Conservation (phyloP, 768 basidiomycete species). For the Chalciporus piperatus region DNA sequence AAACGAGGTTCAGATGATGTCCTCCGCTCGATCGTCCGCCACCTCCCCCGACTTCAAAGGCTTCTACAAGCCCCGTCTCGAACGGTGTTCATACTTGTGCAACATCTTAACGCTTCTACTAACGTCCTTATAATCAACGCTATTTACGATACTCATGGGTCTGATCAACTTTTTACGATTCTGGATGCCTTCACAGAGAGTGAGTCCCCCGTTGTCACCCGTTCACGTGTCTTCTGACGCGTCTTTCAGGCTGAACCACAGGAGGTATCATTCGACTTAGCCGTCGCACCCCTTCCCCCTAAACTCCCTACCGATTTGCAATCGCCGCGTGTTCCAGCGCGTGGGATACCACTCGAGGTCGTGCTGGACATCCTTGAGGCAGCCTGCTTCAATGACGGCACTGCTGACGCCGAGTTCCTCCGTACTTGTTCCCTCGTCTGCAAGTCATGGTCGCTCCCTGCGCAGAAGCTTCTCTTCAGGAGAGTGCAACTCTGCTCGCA, state of each 20-base stretch:
- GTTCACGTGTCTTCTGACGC: conserved; percentile 6
- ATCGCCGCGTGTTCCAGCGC: conserved; percentile 21
- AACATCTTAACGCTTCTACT: conserved; percentile 14
- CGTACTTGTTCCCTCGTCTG: conserved; percentile 60
- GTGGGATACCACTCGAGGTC: conserved; percentile 59
- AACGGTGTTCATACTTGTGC: conserved; percentile 21
- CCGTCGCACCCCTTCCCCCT: conserved; percentile 25
- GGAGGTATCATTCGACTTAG: conserved; percentile 40
- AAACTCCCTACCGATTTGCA: conserved; percentile 15
- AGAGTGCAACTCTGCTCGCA: conserved; percentile 53
- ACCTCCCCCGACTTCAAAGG: conserved; percentile 15
- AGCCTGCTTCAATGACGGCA: conserved; percentile 41
- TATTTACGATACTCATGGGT: conserved; percentile 24
- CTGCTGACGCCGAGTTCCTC: conserved; percentile 43
- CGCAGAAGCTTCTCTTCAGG: conserved; percentile 65
- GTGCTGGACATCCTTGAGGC: conserved; percentile 61
- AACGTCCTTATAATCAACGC: conserved; percentile 23
- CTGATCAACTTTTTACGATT: conserved; percentile 23
- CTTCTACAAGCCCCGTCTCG: conserved; percentile 7
- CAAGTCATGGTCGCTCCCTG: conserved; percentile 59
- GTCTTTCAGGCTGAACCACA: conserved; percentile 30
- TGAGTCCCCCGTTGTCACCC: conserved; percentile 10
- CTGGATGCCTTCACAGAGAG: conserved; percentile 22
- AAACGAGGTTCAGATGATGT: conserved; percentile 10
- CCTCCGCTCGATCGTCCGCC: conserved; percentile 15